Evolutionary conservation across 2,329 filamentous ascomycete species (phyloP).

Genomic region (Colletotrichum navitas): DNA sequence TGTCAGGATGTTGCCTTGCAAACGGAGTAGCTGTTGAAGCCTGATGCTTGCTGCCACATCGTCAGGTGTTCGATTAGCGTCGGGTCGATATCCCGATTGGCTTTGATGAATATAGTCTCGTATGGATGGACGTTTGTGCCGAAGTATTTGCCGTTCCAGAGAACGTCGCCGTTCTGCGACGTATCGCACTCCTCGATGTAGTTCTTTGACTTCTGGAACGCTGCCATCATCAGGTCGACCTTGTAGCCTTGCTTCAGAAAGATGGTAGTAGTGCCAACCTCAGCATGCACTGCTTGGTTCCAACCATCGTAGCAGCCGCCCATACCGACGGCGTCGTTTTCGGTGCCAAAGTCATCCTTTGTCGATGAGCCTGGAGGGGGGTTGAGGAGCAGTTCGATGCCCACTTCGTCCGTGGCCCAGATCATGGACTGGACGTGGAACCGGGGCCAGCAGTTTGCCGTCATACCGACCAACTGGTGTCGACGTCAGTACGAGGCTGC

Average conservation of each 20-base stretch:
- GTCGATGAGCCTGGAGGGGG: slow-evolving; percentile 42
- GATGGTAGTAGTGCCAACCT: slow-evolving; percentile 49
- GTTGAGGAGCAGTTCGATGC: slow-evolving; percentile 53
- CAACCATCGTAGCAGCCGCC: slow-evolving; percentile 49
- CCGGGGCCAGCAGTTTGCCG: slow-evolving; percentile 51
- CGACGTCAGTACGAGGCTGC: background rate
- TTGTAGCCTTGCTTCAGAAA: slow-evolving; percentile 50
- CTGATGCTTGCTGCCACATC: slow-evolving; percentile 47
- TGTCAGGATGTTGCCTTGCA: slow-evolving; percentile 34
- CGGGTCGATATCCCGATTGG: slow-evolving; percentile 50
- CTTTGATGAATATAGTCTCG: slow-evolving; percentile 55
- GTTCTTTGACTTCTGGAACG: slow-evolving; percentile 45
- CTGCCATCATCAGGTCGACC: slow-evolving; percentile 52
- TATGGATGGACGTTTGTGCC: slow-evolving; percentile 54
- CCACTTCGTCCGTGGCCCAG: slow-evolving; percentile 54
- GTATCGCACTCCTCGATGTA: slow-evolving; percentile 39
- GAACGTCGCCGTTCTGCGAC: slow-evolving; percentile 45
- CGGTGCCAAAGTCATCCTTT: slow-evolving; percentile 46
- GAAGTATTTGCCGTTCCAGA: slow-evolving; percentile 49
- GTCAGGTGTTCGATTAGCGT: slow-evolving; percentile 48
- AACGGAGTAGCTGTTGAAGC: slow-evolving; percentile 47
- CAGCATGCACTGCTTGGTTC: slow-evolving; percentile 48
- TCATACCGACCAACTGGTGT: slow-evolving; percentile 54
- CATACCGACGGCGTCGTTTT: slow-evolving; percentile 47
- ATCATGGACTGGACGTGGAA: slow-evolving; percentile 55